Percentiles rank a stretch among this genome's conserved stretches.
These are phyloP conservation scores for Rubia balearica DNA, from an alignment of 305 asterid genomes.

Conservation along the genomic window DNA sequence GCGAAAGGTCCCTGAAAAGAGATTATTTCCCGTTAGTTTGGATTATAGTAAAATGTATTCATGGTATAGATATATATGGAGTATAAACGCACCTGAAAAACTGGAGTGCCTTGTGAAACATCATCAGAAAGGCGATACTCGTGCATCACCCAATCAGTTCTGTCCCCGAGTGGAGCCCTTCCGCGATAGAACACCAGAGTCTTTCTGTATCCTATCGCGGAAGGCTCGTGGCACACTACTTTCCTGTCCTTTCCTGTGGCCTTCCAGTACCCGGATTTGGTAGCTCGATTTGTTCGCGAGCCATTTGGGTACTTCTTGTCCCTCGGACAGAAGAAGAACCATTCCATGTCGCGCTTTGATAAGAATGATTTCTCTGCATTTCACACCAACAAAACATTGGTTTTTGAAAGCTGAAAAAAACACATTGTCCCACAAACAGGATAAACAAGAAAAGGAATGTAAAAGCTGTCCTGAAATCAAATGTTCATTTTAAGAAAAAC, in stretches of 20 bases:
- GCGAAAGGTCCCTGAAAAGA: conserved; percentile 35
- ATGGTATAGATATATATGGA: no score
- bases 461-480: not conserved
- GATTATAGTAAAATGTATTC: not conserved
- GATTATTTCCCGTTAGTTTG: not conserved
- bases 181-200: conserved; percentile 44
- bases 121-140: conserved; percentile 45
- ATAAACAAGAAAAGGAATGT: conserved; percentile 16
- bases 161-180: conserved; percentile 46
- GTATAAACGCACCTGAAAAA: conserved; percentile 28
- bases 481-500: conserved; percentile 1
- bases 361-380: conserved; percentile 48
- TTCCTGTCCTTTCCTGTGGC: conserved; percentile 49
- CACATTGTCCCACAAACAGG: conserved; percentile 22
- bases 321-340: conserved; percentile 46
- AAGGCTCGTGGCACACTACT: conserved; percentile 34
- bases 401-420: conserved; percentile 11
- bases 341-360: conserved; percentile 46
- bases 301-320: conserved; percentile 52
- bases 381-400: not conserved
- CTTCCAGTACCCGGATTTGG: conserved; percentile 50
- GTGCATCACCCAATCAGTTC: conserved; percentile 53
- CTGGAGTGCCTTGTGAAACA: conserved; percentile 32
- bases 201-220: conserved; percentile 33
- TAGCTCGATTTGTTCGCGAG: conserved; percentile 44